Evolutionary conservation across 495 filamentous ascomycete genomes (phyloP).

Genomic region (Penicillium silybi): DNA sequence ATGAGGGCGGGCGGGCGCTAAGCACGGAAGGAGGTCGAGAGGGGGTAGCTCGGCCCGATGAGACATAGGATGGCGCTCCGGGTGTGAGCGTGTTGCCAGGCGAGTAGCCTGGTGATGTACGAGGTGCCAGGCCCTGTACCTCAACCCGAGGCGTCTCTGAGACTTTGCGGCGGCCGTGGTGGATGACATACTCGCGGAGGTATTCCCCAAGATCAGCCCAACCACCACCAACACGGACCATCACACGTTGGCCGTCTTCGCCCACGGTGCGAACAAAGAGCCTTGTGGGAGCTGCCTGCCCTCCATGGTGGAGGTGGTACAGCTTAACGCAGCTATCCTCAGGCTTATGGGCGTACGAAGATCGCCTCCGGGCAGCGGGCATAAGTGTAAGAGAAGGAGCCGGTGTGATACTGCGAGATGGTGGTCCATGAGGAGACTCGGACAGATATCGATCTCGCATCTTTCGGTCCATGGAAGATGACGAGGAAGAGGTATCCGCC

Average conservation of each 20-base stretch:
- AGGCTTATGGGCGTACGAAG: slow-evolving; percentile 29
- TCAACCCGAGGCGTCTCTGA: slow-evolving; percentile 42
- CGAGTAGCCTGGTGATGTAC: slow-evolving; percentile 31
- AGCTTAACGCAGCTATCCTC: slow-evolving; percentile 70
- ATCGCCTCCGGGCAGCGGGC: slow-evolving; percentile 47
- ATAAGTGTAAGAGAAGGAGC: slow-evolving; percentile 69
- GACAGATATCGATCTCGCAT: slow-evolving; percentile 30
- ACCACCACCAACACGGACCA: slow-evolving; percentile 95
- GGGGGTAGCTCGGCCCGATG: slow-evolving; percentile 29
- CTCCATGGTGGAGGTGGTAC: slow-evolving; percentile 85
- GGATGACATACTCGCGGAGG: slow-evolving; percentile 84
- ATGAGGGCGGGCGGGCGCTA: slow-evolving; percentile 37
- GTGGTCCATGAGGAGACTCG: slow-evolving; percentile 32
- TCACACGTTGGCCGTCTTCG: slow-evolving; percentile 84
- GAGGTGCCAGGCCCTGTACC: slow-evolving; percentile 37
- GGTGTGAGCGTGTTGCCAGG: slow-evolving; percentile 23
- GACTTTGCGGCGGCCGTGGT: slow-evolving; percentile 63
- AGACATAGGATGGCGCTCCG: slow-evolving; percentile 11
- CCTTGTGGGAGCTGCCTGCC: slow-evolving; percentile 81
- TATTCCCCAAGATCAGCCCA: slow-evolving; percentile 96
- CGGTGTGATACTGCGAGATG: slow-evolving; percentile 46
- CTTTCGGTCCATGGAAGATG: slow-evolving; percentile 37
- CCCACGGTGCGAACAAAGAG: slow-evolving; percentile 90
- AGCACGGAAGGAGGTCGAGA: slow-evolving; percentile 35
- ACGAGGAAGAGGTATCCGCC: slow-evolving; percentile 28